phyloP scores from a whole-genome alignment of 2,329 filamentous ascomycete species.

The Colletotrichum simmondsii region DNA sequence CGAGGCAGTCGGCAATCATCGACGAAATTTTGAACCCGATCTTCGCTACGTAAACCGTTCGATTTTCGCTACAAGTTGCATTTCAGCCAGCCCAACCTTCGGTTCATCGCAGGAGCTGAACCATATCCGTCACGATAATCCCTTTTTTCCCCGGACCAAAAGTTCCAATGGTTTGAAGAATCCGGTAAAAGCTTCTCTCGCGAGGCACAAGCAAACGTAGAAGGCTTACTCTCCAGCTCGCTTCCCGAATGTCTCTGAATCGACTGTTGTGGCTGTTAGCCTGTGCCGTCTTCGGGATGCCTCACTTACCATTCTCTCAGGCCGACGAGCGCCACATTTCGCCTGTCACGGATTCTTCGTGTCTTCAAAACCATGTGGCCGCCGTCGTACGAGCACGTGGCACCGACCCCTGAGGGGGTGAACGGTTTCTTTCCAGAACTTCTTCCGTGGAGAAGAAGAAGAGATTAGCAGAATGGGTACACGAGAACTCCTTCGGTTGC shows the following conservation, averaged over 20 bases:
- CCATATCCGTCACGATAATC: not conserved
- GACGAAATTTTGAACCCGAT: too few species aligned
- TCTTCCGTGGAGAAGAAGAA: not conserved
- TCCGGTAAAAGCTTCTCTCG: constrained; percentile 1
- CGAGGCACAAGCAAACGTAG: not conserved
- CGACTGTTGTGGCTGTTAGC: not conserved
- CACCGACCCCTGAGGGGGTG: not conserved
- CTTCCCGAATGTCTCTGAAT: not conserved
- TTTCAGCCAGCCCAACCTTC: not conserved
- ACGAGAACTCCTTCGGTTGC: not conserved
- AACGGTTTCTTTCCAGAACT: not conserved
- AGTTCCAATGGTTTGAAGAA: not conserved
- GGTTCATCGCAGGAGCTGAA: not conserved
- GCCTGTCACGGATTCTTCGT: not conserved
- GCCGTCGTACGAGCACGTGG: not conserved
- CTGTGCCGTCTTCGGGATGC: not conserved
- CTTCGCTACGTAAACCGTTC: not conserved
- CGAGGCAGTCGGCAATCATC: not conserved
- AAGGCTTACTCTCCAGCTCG: not conserved
- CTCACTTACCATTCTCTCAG: not conserved
- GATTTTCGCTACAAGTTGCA: not conserved
- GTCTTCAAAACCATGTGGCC: not conserved
- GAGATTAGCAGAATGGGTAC: not conserved
- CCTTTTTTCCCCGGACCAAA: not conserved
- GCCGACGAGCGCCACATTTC: not conserved